phyloP scores from a whole-genome alignment of 257 asterid genomes.

The Capsicum baccatum region DNA sequence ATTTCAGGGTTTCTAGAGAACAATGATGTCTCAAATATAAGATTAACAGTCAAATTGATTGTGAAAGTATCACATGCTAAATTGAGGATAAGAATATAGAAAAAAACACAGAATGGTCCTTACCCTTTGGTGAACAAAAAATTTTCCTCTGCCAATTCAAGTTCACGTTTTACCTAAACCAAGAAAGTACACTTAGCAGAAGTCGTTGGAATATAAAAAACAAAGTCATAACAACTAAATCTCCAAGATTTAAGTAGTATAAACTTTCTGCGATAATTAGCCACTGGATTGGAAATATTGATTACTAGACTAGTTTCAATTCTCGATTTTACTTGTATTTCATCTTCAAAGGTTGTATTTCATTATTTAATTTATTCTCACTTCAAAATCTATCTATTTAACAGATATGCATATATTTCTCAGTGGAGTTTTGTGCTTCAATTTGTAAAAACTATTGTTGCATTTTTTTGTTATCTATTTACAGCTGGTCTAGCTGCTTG shows the following conservation, averaged over 20 bases:
- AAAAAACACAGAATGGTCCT: background rate
- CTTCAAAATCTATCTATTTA: background rate
- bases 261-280: background rate
- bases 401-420: background rate
- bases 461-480: no score
- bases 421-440: background rate
- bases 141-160: conserved; percentile 30
- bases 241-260: background rate
- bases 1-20: conserved; percentile 35
- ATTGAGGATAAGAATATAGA: background rate
- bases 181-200: background rate
- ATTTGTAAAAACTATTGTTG: no score
- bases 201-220: background rate
- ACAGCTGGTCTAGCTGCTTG: no score
- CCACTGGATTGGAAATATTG: background rate
- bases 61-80: background rate
- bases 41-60: background rate
- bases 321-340: conserved; percentile 92
- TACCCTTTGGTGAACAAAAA: conserved; percentile 32
- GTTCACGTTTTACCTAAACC: conserved; percentile 33
- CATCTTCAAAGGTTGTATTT: conserved; percentile 78
- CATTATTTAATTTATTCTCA: conserved; percentile 24
- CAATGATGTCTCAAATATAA: conserved; percentile 10
- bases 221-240: background rate
- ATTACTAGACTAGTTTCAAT: conserved; percentile 44